A percentile compares a stretch with the other conserved stretches of the same genome.
These are phyloP conservation scores for Kwoniella mangroviensis DNA, from an alignment of 768 basidiomycete genomes.

Conservation along the genomic window DNA sequence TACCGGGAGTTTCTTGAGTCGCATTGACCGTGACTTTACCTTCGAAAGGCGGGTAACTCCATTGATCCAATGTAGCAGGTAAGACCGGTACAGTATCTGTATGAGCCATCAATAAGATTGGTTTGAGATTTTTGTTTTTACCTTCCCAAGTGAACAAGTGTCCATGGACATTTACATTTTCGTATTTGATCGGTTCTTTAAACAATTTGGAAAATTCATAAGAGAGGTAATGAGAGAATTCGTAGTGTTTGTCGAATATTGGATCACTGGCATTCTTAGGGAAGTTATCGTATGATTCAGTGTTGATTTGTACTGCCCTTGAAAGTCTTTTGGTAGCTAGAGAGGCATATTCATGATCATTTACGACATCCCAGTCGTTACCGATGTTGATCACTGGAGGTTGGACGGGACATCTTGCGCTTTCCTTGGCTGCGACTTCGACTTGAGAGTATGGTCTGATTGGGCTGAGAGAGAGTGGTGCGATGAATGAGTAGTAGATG, in stretches of 20 bases:
- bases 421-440: constrained; percentile 13
- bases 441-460: constrained; percentile 10
- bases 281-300: constrained; percentile 52
- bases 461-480: constrained; percentile 1
- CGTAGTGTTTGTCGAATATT: constrained; percentile 44
- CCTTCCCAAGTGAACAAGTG: constrained; percentile 78
- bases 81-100: constrained; percentile 73
- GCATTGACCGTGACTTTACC: constrained; percentile 58
- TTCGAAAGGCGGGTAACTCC: constrained; percentile 69
- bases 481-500: constrained; percentile 7
- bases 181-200: constrained; percentile 61
- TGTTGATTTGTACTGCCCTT: constrained; percentile 47
- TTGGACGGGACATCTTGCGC: constrained; percentile 48
- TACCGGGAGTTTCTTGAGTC: constrained; percentile 56
- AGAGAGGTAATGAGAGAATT: constrained; percentile 48
- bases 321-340: constrained; percentile 45
- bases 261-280: constrained; percentile 36
- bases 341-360: constrained; percentile 34
- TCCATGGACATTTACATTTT: constrained; percentile 76
- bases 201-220: constrained; percentile 49
- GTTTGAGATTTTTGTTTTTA: constrained; percentile 66
- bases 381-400: constrained; percentile 37
- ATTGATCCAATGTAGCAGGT: constrained; percentile 64
- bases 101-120: constrained; percentile 63
- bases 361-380: constrained; percentile 41